These are phyloP conservation scores for Mycena rosella DNA, from an alignment of 768 basidiomycete genomes.

Conservation along the genomic window DNA sequence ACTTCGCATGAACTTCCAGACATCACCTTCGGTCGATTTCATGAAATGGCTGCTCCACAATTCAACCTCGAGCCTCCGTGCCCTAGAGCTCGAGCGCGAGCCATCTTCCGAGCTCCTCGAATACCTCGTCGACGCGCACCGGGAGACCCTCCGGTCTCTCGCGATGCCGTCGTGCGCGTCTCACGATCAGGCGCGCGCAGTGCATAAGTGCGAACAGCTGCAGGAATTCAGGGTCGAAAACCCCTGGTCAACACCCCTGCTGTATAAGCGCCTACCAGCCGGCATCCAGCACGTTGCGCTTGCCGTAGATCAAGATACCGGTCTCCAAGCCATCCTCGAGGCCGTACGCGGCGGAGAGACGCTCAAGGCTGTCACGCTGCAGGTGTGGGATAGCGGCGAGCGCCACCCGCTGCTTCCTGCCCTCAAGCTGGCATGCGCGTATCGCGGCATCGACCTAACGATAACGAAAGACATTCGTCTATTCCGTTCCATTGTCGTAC, in stretches of 20 bases:
- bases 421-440: conserved; percentile 75
- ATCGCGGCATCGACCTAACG: conserved; percentile 67
- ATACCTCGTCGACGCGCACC: conserved; percentile 64
- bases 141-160: conserved; percentile 63
- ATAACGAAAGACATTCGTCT: conserved; percentile 63
- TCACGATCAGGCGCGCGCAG: conserved; percentile 58
- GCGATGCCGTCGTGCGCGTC: conserved; percentile 68
- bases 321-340: conserved; percentile 67
- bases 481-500: conserved; percentile 66
- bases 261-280: conserved; percentile 64
- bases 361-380: conserved; percentile 64
- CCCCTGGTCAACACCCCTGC: conserved; percentile 56
- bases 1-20: conserved; percentile 75
- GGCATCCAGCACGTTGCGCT: conserved; percentile 70
- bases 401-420: conserved; percentile 63
- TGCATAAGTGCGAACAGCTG: conserved; percentile 64
- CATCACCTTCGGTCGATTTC: conserved; percentile 71
- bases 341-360: conserved; percentile 59
- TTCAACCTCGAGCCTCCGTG: conserved; percentile 61
- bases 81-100: conserved; percentile 72
- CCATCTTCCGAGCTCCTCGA: conserved; percentile 68
- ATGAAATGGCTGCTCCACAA: conserved; percentile 78
- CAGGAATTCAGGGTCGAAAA: conserved; percentile 69
- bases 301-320: conserved; percentile 68
- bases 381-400: conserved; percentile 66